Conservation (phyloP, 345 rosid species). For the Lepidium aucheri region DNA sequence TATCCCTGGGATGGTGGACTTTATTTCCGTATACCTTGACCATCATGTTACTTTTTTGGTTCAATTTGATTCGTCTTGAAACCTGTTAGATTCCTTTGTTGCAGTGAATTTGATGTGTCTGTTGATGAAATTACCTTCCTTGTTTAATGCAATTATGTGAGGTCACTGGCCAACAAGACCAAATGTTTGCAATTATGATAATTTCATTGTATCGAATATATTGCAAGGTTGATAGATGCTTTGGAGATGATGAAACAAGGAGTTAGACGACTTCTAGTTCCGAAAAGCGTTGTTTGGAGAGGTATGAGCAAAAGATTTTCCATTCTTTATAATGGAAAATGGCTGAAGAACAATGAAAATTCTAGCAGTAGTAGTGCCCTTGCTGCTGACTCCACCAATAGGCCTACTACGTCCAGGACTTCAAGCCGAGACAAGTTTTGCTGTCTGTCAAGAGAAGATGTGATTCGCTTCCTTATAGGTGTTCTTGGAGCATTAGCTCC, state of each 20-base stretch:
- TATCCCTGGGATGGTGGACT: background rate
- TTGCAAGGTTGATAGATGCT: slow-evolving; percentile 78
- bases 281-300: slow-evolving; percentile 69
- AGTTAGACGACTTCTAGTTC: slow-evolving; percentile 80
- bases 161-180: background rate
- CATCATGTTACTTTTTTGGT: background rate
- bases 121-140: slow-evolving; percentile 1
- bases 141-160: background rate
- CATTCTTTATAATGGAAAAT: slow-evolving; percentile 65
- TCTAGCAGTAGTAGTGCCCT: slow-evolving; percentile 47
- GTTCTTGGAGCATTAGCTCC: slow-evolving; percentile 99
- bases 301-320: slow-evolving; percentile 98
- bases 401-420: slow-evolving; percentile 57
- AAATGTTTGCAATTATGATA: background rate
- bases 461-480: slow-evolving; percentile 83
- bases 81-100: background rate
- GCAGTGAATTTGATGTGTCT: background rate
- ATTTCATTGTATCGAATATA: slow-evolving; percentile 10
- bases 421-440: slow-evolving; percentile 62
- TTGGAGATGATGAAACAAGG: slow-evolving; percentile 99
- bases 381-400: slow-evolving; percentile 31
- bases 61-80: background rate
- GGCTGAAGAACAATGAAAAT: slow-evolving; percentile 76
- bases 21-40: background rate
- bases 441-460: slow-evolving; percentile 95